Evolutionary conservation across 2,329 filamentous ascomycete species (phyloP), one percentile per base, ranked within the genome.

Genomic region (Escovopsis sp.): DNA sequence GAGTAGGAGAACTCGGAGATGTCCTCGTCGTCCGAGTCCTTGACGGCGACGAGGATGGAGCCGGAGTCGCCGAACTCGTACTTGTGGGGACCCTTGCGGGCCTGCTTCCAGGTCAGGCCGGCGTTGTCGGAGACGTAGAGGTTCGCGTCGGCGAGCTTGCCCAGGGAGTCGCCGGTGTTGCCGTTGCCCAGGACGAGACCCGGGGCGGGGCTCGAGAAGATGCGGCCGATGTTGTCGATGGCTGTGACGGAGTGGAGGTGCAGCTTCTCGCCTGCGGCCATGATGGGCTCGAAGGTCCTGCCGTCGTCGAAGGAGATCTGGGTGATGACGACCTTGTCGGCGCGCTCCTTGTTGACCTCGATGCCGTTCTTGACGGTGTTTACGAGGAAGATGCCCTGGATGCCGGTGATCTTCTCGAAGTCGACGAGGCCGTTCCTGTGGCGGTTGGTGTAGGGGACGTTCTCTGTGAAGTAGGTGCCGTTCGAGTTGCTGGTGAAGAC

Each of bases 401-500:
- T 89, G 42, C 82, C 81, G 34, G 81, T 73, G 40, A 98, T 79
- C 62, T 94, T 94, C 58, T 98, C 91, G 53, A 96, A 98, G 59
- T 98, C 91, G 39, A 98, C 88, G 43, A 79, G 74, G 3, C 86
- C 87, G 25, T 65, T 63, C 9, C 58, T 52, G 53, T 89, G 83
- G 52, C 88, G 82, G 59, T 98, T 96, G 30, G 89, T 95, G 58
- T 95, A 82, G 45, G 93, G 84, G 43, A 89, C 74, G 53, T 94
- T 96, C 54, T 82, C 79, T 2, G 84, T 91, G 58, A 96, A 98
- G 60, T 89, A 95, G 2, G 87, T 95, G 46, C 91, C 91, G 57
- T 96, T 93, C 29, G 88, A 96, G 58, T 98, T 98, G 57, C 89
- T 96, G 6, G 87, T 94, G 55, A 95, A 89, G 43, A 98, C 70